Percentiles rank a stretch among this genome's conserved stretches.
Evolutionary conservation across 768 basidiomycete genomes (phyloP).

Genomic region (Xerocomellus intermedius): DNA sequence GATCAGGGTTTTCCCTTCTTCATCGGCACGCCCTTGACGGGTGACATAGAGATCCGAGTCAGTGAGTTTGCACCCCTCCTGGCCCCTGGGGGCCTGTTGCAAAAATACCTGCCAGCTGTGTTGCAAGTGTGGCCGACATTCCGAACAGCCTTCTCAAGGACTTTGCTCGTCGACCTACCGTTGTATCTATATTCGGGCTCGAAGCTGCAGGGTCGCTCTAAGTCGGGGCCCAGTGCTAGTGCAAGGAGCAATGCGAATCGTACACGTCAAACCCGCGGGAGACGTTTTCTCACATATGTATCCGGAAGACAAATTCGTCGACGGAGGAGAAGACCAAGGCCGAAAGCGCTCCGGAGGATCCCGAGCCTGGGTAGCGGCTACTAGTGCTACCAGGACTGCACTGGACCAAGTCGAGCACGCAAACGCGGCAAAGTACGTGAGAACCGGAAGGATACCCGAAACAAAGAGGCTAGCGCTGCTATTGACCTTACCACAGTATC

Average conservation of each 20-base stretch:
- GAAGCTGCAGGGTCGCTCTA: neutral
- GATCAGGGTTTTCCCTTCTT: constrained; percentile 56
- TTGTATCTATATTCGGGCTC: constrained; percentile 5
- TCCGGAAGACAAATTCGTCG: constrained; percentile 75
- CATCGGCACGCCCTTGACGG: constrained; percentile 67
- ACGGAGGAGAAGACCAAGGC: constrained; percentile 10
- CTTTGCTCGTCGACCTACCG: constrained; percentile 38
- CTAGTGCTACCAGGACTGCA: no score
- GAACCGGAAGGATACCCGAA: neutral
- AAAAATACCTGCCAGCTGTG: no score
- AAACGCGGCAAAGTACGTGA: constrained; percentile 67
- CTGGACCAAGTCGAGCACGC: constrained; percentile 51
- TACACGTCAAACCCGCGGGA: constrained; percentile 50
- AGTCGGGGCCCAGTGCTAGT: neutral
- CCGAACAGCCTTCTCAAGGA: constrained; percentile 38
- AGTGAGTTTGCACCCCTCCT: no score
- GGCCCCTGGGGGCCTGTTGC: no score
- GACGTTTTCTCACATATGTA: constrained; percentile 90
- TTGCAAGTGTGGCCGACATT: constrained; percentile 33
- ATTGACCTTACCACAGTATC: constrained; percentile 44
- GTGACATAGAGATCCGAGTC: no score
- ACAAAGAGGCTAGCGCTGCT: constrained; percentile 3
- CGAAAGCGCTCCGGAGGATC: constrained; percentile 13
- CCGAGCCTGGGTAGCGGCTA: constrained; percentile 9
- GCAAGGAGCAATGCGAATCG: constrained; percentile 32